Evolutionary conservation across 257 asterid species (phyloP), one percentile per base, ranked within the genome.

Genomic region (Catharanthus roseus): DNA sequence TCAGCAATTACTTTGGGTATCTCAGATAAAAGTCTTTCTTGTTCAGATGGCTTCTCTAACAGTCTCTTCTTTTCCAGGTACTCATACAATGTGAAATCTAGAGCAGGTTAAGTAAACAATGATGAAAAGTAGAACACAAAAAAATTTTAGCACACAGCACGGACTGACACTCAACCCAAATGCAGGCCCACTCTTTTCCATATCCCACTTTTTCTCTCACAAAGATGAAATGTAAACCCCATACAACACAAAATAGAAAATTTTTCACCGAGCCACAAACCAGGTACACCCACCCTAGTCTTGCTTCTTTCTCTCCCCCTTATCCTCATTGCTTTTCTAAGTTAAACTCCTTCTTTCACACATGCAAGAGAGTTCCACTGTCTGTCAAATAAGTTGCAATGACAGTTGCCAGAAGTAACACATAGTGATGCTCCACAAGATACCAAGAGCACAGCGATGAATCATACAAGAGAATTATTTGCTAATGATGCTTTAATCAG

Each of bases 1-100:
- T 88, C 99, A 70, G 96, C 91, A 75, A 89, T 84, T 72, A 91
- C 89, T 76, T 88, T 80, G 41, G 99, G 96, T 67, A 79, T 69
- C 77, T 71, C 77, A 11, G 67, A 74, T 78, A 93, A 73, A 70
- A 90, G 72, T 68, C 83, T 89, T 69, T 89, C 93, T 77, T 47
- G 88, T 78, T 90, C 98, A 34, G 90, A 79, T 77, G 89, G 82
- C 67, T 87, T 82, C 80, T 84, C 85, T 60, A 89, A 90, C 82
- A 69, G 82, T 86, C 86, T 80, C 81, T 84, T 87, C 82, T 84
- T 79, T 42, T 87, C 96, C 74, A 85, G 72, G 82, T 80, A 74
- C 66, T 87, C 95, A 50, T 69, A 82, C 72, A 84, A 67, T 62
- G 96, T 89, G 77, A 74, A 80, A 72, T 71, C 81, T 64, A 73